Evolutionary conservation across 78 protist genomes (phyloP).

Genomic region (Guillardia theta): DNA sequence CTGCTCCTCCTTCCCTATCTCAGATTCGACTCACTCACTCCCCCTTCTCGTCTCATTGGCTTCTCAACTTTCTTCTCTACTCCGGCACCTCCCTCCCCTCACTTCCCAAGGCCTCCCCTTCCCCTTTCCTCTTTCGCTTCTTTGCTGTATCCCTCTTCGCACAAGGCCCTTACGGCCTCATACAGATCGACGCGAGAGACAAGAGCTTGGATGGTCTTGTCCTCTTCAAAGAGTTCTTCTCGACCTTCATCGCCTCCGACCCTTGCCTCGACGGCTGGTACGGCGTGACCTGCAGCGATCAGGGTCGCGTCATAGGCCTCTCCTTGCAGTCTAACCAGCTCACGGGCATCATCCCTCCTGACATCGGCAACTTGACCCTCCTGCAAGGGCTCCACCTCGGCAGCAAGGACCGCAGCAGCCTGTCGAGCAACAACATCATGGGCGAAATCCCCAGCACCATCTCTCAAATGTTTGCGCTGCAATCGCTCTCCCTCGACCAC

Average conservation of each 20-base stretch:
- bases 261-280: slow-evolving; percentile 22
- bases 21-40: too few species aligned
- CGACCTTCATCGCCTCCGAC: not conserved
- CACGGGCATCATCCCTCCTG: slow-evolving; percentile 31
- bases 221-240: not conserved
- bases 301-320: slow-evolving; percentile 24
- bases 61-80: too few species aligned
- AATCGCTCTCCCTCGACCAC: not conserved
- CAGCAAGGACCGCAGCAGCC: not conserved
- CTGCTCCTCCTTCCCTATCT: too few species aligned
- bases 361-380: slow-evolving; percentile 17
- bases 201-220: not conserved
- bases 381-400: not conserved
- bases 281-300: not conserved
- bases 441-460: not conserved
- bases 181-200: not conserved
- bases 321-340: not conserved
- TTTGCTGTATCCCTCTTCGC: not conserved
- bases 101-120: too few species aligned
- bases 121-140: not conserved
- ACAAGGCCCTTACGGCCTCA: not conserved
- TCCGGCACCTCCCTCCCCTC: too few species aligned
- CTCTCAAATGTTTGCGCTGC: not conserved
- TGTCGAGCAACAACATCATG: not conserved
- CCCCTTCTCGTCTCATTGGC: too few species aligned